These are phyloP conservation scores for Pestalotiopsis sp. DNA, from an alignment of 2,329 filamentous ascomycete species.

Conservation along the genomic window DNA sequence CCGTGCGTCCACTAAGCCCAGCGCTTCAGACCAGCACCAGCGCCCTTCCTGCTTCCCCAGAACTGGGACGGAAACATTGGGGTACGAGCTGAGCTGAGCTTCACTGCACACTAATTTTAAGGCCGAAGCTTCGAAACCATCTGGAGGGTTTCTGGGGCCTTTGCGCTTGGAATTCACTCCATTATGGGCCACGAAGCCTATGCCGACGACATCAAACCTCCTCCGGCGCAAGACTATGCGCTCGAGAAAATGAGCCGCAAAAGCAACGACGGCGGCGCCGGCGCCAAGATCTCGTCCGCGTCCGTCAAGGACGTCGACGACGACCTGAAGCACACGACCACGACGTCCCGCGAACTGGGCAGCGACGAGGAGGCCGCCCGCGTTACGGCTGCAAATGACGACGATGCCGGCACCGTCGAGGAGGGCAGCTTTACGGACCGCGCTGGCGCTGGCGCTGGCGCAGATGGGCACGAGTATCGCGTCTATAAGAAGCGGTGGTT, in stretches of 20 bases:
- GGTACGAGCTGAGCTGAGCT: too few relatives aligned
- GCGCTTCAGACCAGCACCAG: too few relatives aligned
- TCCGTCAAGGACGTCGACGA: background rate
- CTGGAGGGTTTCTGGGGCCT: too few relatives aligned
- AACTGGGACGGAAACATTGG: too few relatives aligned
- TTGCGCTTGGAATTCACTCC: too few relatives aligned
- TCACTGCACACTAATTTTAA: too few relatives aligned
- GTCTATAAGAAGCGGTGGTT: constrained; percentile 87
- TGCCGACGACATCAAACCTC: constrained; percentile 21
- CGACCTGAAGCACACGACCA: background rate
- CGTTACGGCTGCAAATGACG: constrained; percentile 14
- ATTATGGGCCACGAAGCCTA: background rate
- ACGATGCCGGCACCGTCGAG: constrained; percentile 16
- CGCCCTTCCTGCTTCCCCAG: too few relatives aligned
- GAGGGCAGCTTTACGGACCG: constrained; percentile 19
- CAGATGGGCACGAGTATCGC: constrained; percentile 22
- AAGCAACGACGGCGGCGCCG: background rate
- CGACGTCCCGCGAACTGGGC: constrained; percentile 17
- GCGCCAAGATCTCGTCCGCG: background rate
- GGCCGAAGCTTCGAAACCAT: too few relatives aligned
- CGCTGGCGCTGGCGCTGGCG: constrained; percentile 16
- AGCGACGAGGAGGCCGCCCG: constrained; percentile 14
- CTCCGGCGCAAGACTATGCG: constrained; percentile 21
- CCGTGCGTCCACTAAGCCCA: too few relatives aligned
- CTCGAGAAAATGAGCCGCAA: constrained; percentile 18